Percentiles rank a stretch among this genome's conserved stretches.
phyloP scores from a whole-genome alignment of 495 filamentous ascomycete genomes.

The Trichocladium antarcticum region DNA sequence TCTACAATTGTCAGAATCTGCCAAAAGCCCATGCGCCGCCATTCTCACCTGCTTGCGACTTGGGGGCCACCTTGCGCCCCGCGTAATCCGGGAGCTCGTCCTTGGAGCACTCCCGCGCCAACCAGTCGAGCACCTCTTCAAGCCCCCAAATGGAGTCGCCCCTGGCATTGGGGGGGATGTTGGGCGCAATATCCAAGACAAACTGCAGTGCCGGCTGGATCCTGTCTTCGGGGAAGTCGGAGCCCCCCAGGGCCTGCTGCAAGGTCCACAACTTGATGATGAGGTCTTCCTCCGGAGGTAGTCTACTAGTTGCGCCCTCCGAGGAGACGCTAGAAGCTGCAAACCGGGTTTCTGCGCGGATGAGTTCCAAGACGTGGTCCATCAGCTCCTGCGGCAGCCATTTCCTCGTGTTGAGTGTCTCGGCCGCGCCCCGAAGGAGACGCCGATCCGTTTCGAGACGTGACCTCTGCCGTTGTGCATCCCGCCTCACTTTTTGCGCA shows the following conservation, averaged over 20 bases:
- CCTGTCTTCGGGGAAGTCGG: constrained; percentile 54
- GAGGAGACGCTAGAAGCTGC: constrained; percentile 34
- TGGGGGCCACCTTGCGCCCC: constrained; percentile 23
- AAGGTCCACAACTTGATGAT: constrained; percentile 70
- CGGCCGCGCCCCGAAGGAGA: constrained; percentile 61
- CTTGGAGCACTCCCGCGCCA: constrained; percentile 57
- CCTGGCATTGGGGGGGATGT: constrained; percentile 40
- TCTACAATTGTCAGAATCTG: constrained; percentile 20
- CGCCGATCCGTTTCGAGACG: constrained; percentile 71
- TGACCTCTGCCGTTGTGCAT: constrained; percentile 54
- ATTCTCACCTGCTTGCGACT: constrained; percentile 27
- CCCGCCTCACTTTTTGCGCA: constrained; percentile 54
- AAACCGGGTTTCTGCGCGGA: constrained; percentile 41
- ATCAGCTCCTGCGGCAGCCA: constrained; percentile 76
- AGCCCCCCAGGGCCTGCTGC: constrained; percentile 51
- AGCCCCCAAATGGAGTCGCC: constrained; percentile 66
- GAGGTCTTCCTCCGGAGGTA: constrained; percentile 59
- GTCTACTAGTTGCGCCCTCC: constrained; percentile 30
- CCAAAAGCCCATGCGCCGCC: background rate
- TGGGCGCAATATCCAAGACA: constrained; percentile 48
- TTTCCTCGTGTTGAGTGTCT: constrained; percentile 54
- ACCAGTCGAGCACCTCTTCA: constrained; percentile 77
- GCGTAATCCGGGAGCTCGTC: constrained; percentile 65
- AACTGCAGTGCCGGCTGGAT: constrained; percentile 55
- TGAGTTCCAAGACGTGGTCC: constrained; percentile 56